These are phyloP conservation scores for Camellia sinensis DNA, from an alignment of 148 eudicot genomes.

Conservation along the genomic window DNA sequence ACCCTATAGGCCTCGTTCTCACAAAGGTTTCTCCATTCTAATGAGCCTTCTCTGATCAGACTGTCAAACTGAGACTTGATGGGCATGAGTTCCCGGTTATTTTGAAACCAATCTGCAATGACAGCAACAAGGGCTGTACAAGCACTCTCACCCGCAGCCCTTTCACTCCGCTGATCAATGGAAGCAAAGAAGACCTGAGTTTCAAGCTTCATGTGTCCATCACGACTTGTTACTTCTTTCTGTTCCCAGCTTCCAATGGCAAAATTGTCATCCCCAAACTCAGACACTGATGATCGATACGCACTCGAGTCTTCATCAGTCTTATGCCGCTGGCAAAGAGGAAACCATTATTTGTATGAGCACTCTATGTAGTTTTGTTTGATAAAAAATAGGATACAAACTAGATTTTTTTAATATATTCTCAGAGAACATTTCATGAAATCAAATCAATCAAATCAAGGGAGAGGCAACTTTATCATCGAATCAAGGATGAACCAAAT, in stretches of 20 bases:
- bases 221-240: constrained; percentile 78
- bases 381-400: not conserved
- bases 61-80: constrained; percentile 82
- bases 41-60: constrained; percentile 82
- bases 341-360: not conserved
- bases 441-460: too few relatives aligned
- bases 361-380: not conserved
- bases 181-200: constrained; percentile 85
- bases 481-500: too few relatives aligned
- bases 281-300: constrained; percentile 57
- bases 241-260: constrained; percentile 92
- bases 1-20: constrained; percentile 59
- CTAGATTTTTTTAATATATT: not conserved
- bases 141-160: constrained; percentile 96
- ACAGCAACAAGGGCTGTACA: constrained; percentile 97
- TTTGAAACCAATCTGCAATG: constrained; percentile 89
- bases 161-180: constrained; percentile 88
- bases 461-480: too few relatives aligned
- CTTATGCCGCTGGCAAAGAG: constrained; percentile 47
- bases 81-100: constrained; percentile 59
- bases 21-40: constrained; percentile 86
- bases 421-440: not conserved
- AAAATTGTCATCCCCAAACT: constrained; percentile 91
- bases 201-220: constrained; percentile 78
- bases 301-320: constrained; percentile 64